Evolutionary conservation across 768 basidiomycete species (phyloP), one percentile per base, ranked within the genome.

Genomic region (Clitopilus passeckerianus): DNA sequence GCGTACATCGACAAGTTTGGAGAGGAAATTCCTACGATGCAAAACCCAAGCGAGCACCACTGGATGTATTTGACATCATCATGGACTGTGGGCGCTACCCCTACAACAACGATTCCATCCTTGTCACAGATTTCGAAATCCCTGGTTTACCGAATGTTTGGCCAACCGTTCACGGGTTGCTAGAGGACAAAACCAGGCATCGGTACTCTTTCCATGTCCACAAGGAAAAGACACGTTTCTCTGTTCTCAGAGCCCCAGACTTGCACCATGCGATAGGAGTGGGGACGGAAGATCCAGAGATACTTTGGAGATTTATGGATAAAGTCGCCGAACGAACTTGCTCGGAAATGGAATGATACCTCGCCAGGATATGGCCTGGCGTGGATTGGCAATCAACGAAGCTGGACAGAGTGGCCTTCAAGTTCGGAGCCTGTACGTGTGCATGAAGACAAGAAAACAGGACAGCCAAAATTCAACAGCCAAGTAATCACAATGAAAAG

Each of bases 211-310:
- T 10, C 12, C 8, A 46, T 20, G 44, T 46, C 18, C 44, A 46
- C 8, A 46, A 46, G 44, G 44, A 46, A 20, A 46, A 20, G 12
- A 7, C 56, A 46, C 63, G 69, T 33, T 61, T 70, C 35, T 74
- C 74, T 1, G 67, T 75, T 16, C 66, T 75, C 9, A 67, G 69
- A 8, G 67, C 73, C 43, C n/a, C 56, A 7, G 60, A 60, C 8
- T 61, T 72, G 18, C 65, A 65, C 37, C 27, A 52, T 10, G 65
- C 69, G 20, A 59, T 70, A 0, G 53, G 37, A 43, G 16, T 57
- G 20, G 44, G 18, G n/a, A 46, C 44, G 6, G 44, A 46, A 46
- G 44, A 46, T 20, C 43, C 54, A 43, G 53, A 34, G 22, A 56
- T 58, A 3, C 56, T 62, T 24, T 66, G 62, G 34, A 35, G 30